Evolutionary conservation across 139 green algal genomes (phyloP).

Genomic region (Coelastrella sp.): DNA sequence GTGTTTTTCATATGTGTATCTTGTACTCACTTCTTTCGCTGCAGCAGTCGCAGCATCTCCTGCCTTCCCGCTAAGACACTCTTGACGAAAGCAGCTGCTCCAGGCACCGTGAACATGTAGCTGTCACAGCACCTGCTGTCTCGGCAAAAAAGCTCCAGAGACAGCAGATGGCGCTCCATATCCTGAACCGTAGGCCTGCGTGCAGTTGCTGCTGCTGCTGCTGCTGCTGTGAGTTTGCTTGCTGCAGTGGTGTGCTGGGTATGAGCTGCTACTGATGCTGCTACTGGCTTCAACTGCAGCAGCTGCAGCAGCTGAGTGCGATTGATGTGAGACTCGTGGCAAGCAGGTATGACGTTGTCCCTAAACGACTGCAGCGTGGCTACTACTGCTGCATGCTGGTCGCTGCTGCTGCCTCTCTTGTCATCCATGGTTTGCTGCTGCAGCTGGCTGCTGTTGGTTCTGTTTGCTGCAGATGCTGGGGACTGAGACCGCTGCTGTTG

Average conservation of each 20-base stretch:
- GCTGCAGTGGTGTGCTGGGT: neutral
- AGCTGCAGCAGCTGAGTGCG: slow-evolving; percentile 14
- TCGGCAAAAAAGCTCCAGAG: slow-evolving; percentile 24
- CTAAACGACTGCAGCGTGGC: slow-evolving; percentile 20
- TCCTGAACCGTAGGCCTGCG: neutral
- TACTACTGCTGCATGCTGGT: neutral
- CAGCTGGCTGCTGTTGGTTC: neutral
- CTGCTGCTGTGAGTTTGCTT: neutral
- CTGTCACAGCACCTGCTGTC: neutral
- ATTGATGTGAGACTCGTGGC: neutral
- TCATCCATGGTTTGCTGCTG: neutral
- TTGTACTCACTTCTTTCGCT: slow-evolving; percentile 8
- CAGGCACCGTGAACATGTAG: slow-evolving; percentile 38
- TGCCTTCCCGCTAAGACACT: slow-evolving; percentile 26
- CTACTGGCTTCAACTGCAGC: neutral
- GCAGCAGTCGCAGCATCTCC: slow-evolving; percentile 26
- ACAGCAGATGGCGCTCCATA: neutral
- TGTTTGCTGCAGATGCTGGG: neutral
- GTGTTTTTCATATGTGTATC: too few relatives aligned
- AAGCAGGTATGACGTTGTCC: neutral
- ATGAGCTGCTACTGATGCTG: neutral
- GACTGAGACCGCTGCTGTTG: neutral
- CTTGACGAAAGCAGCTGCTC: slow-evolving; percentile 26
- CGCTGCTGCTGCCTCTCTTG: neutral
- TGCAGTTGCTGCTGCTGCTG: neutral